Conservation (phyloP, 768 basidiomycete genomes). For the Mycena belliarum region DNA sequence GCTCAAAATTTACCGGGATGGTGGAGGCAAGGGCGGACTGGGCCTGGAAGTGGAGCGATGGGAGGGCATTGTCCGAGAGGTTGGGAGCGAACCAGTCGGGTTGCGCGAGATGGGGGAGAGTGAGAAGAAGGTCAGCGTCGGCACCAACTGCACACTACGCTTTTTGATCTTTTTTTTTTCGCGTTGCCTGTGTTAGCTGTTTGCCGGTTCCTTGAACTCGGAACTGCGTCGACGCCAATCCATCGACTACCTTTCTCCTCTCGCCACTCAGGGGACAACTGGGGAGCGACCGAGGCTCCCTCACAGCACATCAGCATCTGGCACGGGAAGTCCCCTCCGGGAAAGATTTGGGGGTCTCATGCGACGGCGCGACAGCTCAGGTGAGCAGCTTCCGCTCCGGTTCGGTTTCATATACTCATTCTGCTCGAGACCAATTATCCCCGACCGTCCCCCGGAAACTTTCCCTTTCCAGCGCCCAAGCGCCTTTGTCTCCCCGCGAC, state of each 20-base stretch:
- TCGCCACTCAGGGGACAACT: conserved; percentile 48
- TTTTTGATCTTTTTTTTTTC: conserved; percentile 25
- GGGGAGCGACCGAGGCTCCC: conserved; percentile 61
- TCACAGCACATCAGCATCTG: conserved; percentile 46
- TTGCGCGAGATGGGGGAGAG: conserved; percentile 78
- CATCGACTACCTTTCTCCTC: conserved; percentile 65
- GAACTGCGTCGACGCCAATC: conserved; percentile 86
- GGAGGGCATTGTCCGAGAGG: conserved; percentile 85
- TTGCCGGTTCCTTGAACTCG: conserved; percentile 81
- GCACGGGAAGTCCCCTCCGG: conserved; percentile 56
- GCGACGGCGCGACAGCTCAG: conserved; percentile 71
- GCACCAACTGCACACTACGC: conserved; percentile 14
- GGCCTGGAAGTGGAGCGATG: conserved; percentile 86
- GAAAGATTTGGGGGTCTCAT: conserved; percentile 63
- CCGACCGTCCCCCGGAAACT: conserved; percentile 61
- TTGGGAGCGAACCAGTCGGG: conserved; percentile 68
- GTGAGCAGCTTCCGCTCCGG: conserved; percentile 35
- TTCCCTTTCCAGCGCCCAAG: conserved; percentile 64
- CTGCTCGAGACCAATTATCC: conserved; percentile 57
- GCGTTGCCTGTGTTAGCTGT: conserved; percentile 54
- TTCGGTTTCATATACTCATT: conserved; percentile 17
- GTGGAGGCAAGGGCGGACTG: conserved; percentile 69
- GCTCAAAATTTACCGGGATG: conserved; percentile 80
- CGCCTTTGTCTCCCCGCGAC: conserved; percentile 63
- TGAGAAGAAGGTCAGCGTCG: conserved; percentile 80